A percentile compares a stretch with the other conserved stretches of the same genome.
Evolutionary conservation across 2,329 filamentous ascomycete species (phyloP).

Genomic region (Epichloe hybrida): DNA sequence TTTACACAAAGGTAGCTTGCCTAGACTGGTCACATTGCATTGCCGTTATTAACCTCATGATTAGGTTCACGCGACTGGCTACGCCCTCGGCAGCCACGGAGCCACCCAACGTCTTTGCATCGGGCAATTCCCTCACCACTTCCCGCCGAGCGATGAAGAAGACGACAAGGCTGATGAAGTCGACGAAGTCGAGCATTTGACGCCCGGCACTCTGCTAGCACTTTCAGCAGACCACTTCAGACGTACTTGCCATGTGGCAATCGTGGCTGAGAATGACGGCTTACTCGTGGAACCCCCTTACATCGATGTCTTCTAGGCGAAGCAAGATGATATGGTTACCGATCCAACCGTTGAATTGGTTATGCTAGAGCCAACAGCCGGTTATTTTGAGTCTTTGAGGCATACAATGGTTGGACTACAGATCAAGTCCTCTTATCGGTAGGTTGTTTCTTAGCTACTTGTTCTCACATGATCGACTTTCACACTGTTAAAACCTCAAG

Average conservation of each 20-base stretch:
- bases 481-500: conserved; percentile 12
- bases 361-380: conserved; percentile 63
- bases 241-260: conserved; percentile 52
- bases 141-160: conserved; percentile 24
- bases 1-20: conserved; percentile 56
- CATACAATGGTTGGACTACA: conserved; percentile 65
- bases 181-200: conserved; percentile 45
- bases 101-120: conserved; percentile 30
- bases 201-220: conserved; percentile 38
- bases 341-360: conserved; percentile 57
- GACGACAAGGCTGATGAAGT: conserved; percentile 21
- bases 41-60: background rate
- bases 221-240: conserved; percentile 49
- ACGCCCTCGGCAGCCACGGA: conserved; percentile 49
- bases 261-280: conserved; percentile 57
- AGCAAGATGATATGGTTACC: conserved; percentile 43
- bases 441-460: conserved; percentile 17
- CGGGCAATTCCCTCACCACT: conserved; percentile 58
- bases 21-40: background rate
- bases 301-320: conserved; percentile 62
- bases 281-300: conserved; percentile 15
- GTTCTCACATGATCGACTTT: background rate
- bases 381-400: conserved; percentile 66
- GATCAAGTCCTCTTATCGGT: conserved; percentile 39
- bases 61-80: conserved; percentile 52